phyloP scores from a whole-genome alignment of 192 early-diverging fungal genomes.

The Thoreauomyces humboldtii region DNA sequence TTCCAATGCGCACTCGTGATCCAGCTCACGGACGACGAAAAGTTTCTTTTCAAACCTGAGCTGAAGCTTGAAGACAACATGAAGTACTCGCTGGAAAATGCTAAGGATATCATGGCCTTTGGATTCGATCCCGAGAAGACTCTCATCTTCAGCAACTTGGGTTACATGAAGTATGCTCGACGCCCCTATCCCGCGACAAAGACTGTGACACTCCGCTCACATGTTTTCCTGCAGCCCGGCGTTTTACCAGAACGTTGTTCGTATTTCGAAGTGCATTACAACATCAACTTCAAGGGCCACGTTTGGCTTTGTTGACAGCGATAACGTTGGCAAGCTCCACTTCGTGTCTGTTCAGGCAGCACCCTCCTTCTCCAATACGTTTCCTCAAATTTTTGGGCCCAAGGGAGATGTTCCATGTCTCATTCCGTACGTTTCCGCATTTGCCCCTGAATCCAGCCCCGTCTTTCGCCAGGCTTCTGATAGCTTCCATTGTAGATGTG shows the following conservation, averaged over 20 bases:
- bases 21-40: constrained; percentile 98
- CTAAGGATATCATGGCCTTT: constrained; percentile 91
- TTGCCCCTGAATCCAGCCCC: not conserved
- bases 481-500: constrained; percentile 28
- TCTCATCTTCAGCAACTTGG: constrained; percentile 92
- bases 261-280: constrained; percentile 86
- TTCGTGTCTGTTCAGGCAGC: constrained; percentile 93
- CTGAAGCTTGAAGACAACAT: constrained; percentile 79
- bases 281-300: constrained; percentile 75
- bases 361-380: constrained; percentile 91
- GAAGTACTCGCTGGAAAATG: constrained; percentile 75
- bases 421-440: constrained; percentile 71
- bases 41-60: constrained; percentile 92
- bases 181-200: not conserved
- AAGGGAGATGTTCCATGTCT: constrained; percentile 89
- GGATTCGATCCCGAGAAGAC: constrained; percentile 95
- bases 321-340: constrained; percentile 88
- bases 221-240: constrained; percentile 54
- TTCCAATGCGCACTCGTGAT: constrained; percentile 94
- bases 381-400: constrained; percentile 92
- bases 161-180: constrained; percentile 75
- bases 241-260: constrained; percentile 92
- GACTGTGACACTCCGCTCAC: not conserved
- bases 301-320: constrained; percentile 90
- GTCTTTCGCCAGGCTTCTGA: not conserved